Evolutionary conservation across 148 eudicot genomes (phyloP).

Genomic region (Euryodendron excelsum): DNA sequence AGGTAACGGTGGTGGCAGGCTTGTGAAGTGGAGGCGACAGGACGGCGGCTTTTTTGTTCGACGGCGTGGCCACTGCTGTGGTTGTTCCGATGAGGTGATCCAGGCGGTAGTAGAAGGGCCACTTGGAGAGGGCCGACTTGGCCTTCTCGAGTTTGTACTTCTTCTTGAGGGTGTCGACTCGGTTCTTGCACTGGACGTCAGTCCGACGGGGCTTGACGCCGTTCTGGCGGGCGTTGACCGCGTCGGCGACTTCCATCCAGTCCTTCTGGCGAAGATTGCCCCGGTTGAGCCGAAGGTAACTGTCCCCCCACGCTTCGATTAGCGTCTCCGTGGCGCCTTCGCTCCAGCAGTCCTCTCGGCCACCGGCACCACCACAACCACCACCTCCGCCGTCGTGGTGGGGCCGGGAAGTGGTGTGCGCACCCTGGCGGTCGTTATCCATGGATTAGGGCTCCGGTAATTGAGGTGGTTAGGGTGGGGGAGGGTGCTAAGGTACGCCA

Average conservation of each 20-base stretch:
- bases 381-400: not conserved
- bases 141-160: conserved; percentile 19
- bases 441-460: not conserved
- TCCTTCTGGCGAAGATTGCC: conserved; percentile 12
- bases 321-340: conserved; percentile 13
- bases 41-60: not conserved
- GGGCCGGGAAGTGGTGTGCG: not conserved
- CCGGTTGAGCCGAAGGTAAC: not conserved
- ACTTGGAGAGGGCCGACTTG: conserved; percentile 5
- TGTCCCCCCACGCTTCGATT: conserved; percentile 13
- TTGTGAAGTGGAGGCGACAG: too few relatives aligned
- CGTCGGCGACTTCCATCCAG: conserved; percentile 18
- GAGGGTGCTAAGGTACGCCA: not conserved
- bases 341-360: conserved; percentile 15
- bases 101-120: conserved; percentile 31
- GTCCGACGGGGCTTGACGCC: conserved; percentile 16
- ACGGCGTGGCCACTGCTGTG: not conserved
- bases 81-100: conserved; percentile 19
- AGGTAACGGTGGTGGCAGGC: conserved; percentile 1
- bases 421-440: not conserved
- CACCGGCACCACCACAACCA: too few relatives aligned
- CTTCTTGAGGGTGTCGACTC: conserved; percentile 35
- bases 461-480: too few relatives aligned
- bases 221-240: conserved; percentile 2
- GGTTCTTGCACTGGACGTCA: conserved; percentile 33